Conservation (phyloP, 352 stramenopile genomes). For the Albugo candida region DNA sequence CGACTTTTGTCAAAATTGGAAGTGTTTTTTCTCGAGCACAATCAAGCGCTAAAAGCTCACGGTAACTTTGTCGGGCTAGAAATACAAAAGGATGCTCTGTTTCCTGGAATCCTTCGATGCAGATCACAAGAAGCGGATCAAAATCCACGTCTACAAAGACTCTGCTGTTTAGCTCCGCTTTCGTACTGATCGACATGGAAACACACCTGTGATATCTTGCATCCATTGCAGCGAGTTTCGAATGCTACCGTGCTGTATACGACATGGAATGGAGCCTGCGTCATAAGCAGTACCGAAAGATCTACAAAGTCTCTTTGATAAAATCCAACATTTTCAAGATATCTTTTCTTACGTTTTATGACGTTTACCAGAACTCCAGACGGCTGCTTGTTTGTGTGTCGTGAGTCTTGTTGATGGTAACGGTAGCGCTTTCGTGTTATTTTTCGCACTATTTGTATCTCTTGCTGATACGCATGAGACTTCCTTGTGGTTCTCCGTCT, state of each 20-base stretch:
- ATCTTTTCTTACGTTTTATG: slow-evolving; percentile 37
- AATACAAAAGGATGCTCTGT: slow-evolving; percentile 65
- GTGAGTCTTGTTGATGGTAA: slow-evolving; percentile 33
- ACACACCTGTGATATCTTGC: slow-evolving; percentile 8
- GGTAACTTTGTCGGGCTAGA: slow-evolving; percentile 44
- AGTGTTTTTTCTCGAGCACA: slow-evolving; percentile 39
- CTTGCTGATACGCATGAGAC: slow-evolving; percentile 3
- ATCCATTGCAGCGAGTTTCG: slow-evolving; percentile 57
- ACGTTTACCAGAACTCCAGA: slow-evolving; percentile 45
- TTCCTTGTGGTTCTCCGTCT: too few relatives aligned
- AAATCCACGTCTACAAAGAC: slow-evolving; percentile 23
- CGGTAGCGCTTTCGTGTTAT: slow-evolving; percentile 8
- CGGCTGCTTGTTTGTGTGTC: slow-evolving; percentile 56
- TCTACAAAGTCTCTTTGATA: slow-evolving; percentile 8
- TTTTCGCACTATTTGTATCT: slow-evolving; percentile 6
- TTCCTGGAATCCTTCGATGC: slow-evolving; percentile 47
- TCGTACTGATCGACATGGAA: too few relatives aligned
- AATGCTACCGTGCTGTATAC: slow-evolving; percentile 65
- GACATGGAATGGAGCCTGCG: slow-evolving; percentile 43
- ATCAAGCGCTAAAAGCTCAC: slow-evolving; percentile 38
- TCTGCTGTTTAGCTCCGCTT: too few relatives aligned
- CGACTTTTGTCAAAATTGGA: slow-evolving; percentile 32
- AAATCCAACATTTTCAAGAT: too few relatives aligned
- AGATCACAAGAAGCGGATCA: slow-evolving; percentile 47
- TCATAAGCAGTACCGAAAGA: slow-evolving; percentile 55